Evolutionary conservation across 768 basidiomycete genomes (phyloP).

Genomic region (Vararia minispora): DNA sequence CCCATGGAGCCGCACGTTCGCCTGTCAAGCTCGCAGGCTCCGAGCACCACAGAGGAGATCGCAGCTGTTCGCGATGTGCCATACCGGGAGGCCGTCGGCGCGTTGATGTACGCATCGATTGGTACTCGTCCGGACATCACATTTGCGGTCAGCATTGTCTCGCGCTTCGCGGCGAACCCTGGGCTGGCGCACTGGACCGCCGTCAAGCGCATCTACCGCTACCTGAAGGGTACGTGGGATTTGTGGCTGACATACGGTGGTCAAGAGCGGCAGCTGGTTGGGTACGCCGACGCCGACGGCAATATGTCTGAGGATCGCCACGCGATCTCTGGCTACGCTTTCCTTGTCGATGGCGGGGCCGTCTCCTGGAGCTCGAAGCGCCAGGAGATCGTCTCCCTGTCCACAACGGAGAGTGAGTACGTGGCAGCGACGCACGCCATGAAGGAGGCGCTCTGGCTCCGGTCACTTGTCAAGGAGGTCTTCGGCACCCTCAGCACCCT

Average conservation of each 20-base stretch:
- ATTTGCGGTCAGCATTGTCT: slow-evolving; percentile 17
- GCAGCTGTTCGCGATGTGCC: too few species aligned
- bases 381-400: slow-evolving; percentile 22
- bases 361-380: slow-evolving; percentile 24
- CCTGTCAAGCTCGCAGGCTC: background rate
- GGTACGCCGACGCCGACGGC: slow-evolving; percentile 19
- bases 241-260: slow-evolving; percentile 1
- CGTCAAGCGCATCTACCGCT: slow-evolving; percentile 16
- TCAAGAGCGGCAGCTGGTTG: slow-evolving; percentile 3
- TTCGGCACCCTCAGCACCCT: background rate
- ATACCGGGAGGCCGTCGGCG: slow-evolving; percentile 20
- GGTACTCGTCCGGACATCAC: slow-evolving; percentile 21
- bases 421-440: slow-evolving; percentile 18
- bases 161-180: slow-evolving; percentile 18
- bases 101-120: slow-evolving; percentile 20
- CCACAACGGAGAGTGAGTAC: slow-evolving; percentile 24
- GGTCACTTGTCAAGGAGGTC: background rate
- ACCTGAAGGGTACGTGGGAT: slow-evolving; percentile 16
- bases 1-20: too few species aligned
- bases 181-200: slow-evolving; percentile 18
- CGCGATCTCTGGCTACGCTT: slow-evolving; percentile 21
- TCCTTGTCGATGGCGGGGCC: slow-evolving; percentile 17
- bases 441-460: slow-evolving; percentile 17
- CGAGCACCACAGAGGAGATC: background rate
- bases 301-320: slow-evolving; percentile 15